Base-by-base conservation (phyloP, 305 asterid genomes). In the Andrographis paniculata region DNA sequence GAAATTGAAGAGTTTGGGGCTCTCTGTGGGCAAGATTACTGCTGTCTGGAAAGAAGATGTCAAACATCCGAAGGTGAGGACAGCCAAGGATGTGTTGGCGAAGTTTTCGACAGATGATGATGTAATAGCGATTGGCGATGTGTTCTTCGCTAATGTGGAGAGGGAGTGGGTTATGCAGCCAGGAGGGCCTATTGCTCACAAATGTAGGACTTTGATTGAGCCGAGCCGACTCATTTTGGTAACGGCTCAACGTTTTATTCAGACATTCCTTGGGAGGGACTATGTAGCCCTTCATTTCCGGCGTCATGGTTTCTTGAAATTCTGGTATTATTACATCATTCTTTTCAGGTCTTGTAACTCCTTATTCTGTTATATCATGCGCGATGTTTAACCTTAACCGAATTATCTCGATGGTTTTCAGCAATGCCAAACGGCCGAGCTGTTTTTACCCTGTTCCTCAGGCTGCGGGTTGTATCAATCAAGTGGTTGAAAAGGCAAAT, bases 371-470 rank as follows among this genome's bases (percentile, higher is more conserved):
- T n/a, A n/a, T n/a, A n/a, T n/a, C n/a, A 24, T 24, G 30, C 30
- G 8, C 30, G 4, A 24, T 24, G 8, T 24, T 3, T 24, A 24
- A n/a, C n/a, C n/a, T n/a, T 24, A 24, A 24, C 30, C 6, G 30
- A 24, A 3, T 4, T 24, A 3, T 3, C 8, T 8, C 8, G 30
- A 3, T 24, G 30, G 4, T 4, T 24, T 24, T 3, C 30, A 24
- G 30, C 30, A 24, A 24, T 59, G 91, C 78, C 52, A 91, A 91
- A 72, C 70, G 60, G 30, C 80, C 80, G 17, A 91, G 95, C 65
- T 91, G 99, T 79, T 91, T 91, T 61, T 91, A 68, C 65, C 94
- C 99, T 12, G 81, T 87, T 65, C 95, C 99, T 58, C 95, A 91
- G 77, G 94, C 95, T 44, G 95, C 96, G 24, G 86, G 77, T 48